Evolutionary conservation across 192 early-diverging fungal species (phyloP).

Genomic region (Phlyctochytrium arcticum): DNA sequence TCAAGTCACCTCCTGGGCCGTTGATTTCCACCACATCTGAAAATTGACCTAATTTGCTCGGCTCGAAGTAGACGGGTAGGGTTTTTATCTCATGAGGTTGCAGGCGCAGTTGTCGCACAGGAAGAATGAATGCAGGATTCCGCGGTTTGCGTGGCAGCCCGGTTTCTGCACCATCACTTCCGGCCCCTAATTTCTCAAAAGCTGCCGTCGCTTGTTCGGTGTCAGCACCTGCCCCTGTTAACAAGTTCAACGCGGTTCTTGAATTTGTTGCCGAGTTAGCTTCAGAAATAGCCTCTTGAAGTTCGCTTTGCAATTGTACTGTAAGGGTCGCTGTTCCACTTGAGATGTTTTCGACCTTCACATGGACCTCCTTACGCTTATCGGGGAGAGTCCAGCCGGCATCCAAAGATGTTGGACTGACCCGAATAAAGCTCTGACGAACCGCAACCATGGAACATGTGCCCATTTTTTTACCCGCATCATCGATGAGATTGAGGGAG

Average conservation of each 20-base stretch:
- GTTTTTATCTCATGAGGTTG: conserved; percentile 44
- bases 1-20: conserved; percentile 54
- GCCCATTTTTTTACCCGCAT: conserved; percentile 45
- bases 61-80: conserved; percentile 48
- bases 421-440: conserved; percentile 49
- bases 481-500: conserved; percentile 50
- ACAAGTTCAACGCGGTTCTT: too few species aligned
- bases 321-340: conserved; percentile 22
- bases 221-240: not conserved
- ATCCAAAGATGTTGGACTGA: conserved; percentile 45
- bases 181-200: not conserved
- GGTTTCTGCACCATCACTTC: not conserved
- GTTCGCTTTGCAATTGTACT: conserved; percentile 38
- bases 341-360: conserved; percentile 51
- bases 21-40: conserved; percentile 43
- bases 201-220: not conserved
- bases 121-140: conserved; percentile 30
- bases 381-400: conserved; percentile 59
- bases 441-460: conserved; percentile 39
- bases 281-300: not conserved
- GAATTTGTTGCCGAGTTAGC: not conserved
- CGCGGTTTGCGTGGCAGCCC: conserved; percentile 1
- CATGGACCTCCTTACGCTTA: conserved; percentile 36
- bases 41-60: conserved; percentile 42
- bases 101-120: conserved; percentile 28